These are phyloP conservation scores for Candida silvicultrix DNA, from an alignment of 805 yeast species.

Conservation along the genomic window DNA sequence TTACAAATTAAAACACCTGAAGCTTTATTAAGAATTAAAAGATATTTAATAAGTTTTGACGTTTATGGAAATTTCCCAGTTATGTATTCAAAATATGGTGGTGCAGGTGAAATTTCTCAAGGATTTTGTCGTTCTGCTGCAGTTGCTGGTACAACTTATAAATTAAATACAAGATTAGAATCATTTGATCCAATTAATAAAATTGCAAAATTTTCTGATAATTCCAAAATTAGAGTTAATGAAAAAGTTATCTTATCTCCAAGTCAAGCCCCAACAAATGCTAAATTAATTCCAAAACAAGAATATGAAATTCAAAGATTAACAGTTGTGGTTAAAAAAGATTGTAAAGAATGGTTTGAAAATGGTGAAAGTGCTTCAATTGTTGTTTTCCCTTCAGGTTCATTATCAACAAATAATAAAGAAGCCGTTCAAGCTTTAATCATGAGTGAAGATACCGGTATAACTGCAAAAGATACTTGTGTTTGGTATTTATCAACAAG, in stretches of 20 bases:
- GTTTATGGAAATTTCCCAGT: slow-evolving; percentile 95
- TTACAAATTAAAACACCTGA: slow-evolving; percentile 57
- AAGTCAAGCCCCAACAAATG: slow-evolving; percentile 46
- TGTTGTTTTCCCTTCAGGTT: slow-evolving; percentile 87
- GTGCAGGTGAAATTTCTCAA: slow-evolving; percentile 92
- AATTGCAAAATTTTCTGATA: slow-evolving; percentile 69
- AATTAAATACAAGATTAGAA: slow-evolving; percentile 60
- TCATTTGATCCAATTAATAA: slow-evolving; percentile 62
- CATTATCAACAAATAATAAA: slow-evolving; percentile 57
- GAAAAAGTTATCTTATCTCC: slow-evolving; percentile 80
- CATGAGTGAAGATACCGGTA: slow-evolving; percentile 82
- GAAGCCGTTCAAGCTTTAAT: slow-evolving; percentile 82
- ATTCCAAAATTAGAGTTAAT: slow-evolving; percentile 63
- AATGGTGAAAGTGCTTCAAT: slow-evolving; percentile 80
- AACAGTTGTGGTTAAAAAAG: slow-evolving; percentile 76
- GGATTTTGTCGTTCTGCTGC: slow-evolving; percentile 98
- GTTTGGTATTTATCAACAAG: slow-evolving; percentile 86
- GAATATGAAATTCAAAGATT: slow-evolving; percentile 62
- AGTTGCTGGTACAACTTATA: slow-evolving; percentile 94
- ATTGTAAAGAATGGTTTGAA: slow-evolving; percentile 88
- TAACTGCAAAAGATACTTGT: slow-evolving; percentile 80
- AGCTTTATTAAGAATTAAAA: slow-evolving; percentile 74
- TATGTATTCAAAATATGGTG: slow-evolving; percentile 86
- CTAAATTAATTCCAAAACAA: slow-evolving; percentile 36
- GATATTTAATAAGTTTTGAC: slow-evolving; percentile 80